These are phyloP conservation scores for Leishmania gerbilli DNA, from an alignment of 208 protist species.

Conservation along the genomic window DNA sequence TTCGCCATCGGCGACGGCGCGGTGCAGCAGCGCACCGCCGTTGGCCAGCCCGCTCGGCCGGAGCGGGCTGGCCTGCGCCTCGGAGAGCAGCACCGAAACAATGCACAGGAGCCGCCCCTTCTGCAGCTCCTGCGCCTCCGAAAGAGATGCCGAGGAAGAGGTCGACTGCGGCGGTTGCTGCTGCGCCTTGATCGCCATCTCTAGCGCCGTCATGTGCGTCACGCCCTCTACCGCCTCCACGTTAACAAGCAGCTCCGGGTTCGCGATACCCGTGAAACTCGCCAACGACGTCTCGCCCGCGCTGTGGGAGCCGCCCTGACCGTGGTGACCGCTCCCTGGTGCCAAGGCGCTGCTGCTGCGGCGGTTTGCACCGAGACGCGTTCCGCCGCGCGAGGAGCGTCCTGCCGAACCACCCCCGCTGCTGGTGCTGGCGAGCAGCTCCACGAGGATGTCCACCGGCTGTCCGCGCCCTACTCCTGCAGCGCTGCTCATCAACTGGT, in stretches of 20 bases:
- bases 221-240: slow-evolving; percentile 63
- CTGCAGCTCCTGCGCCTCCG: not conserved
- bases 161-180: slow-evolving; percentile 6
- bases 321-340: not conserved
- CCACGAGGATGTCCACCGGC: slow-evolving; percentile 13
- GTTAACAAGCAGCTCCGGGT: slow-evolving; percentile 36
- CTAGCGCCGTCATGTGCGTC: slow-evolving; percentile 51
- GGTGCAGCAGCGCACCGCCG: slow-evolving; percentile 65
- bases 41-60: slow-evolving; percentile 48
- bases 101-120: slow-evolving; percentile 27
- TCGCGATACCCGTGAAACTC: not conserved
- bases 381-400: slow-evolving; percentile 6
- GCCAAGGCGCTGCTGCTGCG: not conserved
- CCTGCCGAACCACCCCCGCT: not conserved
- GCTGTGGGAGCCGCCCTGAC: not conserved
- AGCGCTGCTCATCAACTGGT: slow-evolving; percentile 17
- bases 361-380: slow-evolving; percentile 17
- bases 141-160: not conserved
- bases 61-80: slow-evolving; percentile 51
- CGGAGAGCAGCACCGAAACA: slow-evolving; percentile 41
- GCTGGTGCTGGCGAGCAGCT: slow-evolving; percentile 10
- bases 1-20: slow-evolving; percentile 44
- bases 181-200: slow-evolving; percentile 60
- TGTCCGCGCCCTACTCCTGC: slow-evolving; percentile 11
- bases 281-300: not conserved